Evolutionary conservation across 2,329 filamentous ascomycete species (phyloP).

Genomic region (Pyricularia grisea): DNA sequence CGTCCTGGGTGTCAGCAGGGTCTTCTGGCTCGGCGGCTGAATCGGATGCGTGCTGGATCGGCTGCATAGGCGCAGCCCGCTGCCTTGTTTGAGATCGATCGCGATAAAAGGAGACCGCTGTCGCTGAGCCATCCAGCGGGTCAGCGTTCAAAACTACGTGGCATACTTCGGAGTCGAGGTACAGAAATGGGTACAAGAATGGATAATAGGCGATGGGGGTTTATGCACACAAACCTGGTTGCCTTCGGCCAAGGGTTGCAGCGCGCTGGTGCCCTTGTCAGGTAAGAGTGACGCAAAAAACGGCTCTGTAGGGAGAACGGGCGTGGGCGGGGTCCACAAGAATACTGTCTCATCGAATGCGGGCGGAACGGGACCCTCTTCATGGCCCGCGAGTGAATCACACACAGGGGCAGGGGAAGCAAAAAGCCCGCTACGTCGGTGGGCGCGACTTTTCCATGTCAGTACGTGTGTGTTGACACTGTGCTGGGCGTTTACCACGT

Average conservation of each 20-base stretch:
- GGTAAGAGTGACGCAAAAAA: neutral
- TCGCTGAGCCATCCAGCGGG: neutral
- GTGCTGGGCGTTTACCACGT: neutral
- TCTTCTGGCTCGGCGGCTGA: slow-evolving; percentile 7
- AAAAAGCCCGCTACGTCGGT: neutral
- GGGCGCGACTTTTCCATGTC: neutral
- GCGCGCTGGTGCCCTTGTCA: neutral
- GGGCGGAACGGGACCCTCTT: neutral
- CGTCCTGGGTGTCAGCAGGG: slow-evolving; percentile 4
- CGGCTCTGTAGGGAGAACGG: neutral
- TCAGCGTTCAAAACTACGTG: neutral
- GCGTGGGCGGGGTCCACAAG: neutral
- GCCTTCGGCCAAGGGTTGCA: neutral
- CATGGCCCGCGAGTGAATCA: neutral
- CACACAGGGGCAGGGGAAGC: neutral
- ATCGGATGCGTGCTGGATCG: slow-evolving; percentile 1
- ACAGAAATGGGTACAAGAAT: neutral
- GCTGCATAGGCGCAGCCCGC: neutral
- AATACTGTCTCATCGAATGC: neutral
- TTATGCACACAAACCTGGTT: slow-evolving; percentile 1
- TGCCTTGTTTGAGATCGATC: neutral
- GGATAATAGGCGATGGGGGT: neutral
- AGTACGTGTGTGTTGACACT: neutral
- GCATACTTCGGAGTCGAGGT: neutral
- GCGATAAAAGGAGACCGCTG: neutral